Percentiles rank a stretch among this genome's conserved stretches.
Conservation (phyloP, 164 flowering plant genomes). For the Pachysandra terminalis region DNA sequence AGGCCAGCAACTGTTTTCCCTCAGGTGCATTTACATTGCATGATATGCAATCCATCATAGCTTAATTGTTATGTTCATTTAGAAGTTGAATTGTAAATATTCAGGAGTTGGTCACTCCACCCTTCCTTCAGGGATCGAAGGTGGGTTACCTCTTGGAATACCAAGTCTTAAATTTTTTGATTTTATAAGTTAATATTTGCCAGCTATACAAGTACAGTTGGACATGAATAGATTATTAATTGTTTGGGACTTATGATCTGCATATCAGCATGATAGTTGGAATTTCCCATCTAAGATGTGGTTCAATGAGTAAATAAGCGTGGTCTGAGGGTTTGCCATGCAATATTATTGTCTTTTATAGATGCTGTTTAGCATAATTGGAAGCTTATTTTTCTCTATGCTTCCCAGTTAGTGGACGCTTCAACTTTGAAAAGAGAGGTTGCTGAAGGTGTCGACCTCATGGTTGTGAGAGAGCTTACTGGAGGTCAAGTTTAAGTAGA, state of each 20-base stretch:
- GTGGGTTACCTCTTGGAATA: too few relatives aligned
- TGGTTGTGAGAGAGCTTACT: constrained; percentile 99
- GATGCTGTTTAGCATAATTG: background rate
- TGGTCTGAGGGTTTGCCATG: too few relatives aligned
- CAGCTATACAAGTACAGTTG: too few relatives aligned
- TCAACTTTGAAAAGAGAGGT: constrained; percentile 93
- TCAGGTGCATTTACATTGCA: constrained; percentile 45
- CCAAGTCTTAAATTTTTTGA: too few relatives aligned
- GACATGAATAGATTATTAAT: too few relatives aligned
- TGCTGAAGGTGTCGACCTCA: constrained; percentile 94
- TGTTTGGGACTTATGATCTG: background rate
- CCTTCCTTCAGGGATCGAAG: background rate
- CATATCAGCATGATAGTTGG: background rate
- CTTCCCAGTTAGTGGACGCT: constrained; percentile 74
- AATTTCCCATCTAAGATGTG: too few relatives aligned
- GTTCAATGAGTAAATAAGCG: too few relatives aligned
- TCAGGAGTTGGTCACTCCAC: too few relatives aligned
- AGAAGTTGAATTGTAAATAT: too few relatives aligned
- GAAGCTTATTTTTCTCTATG: background rate
- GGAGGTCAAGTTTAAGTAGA: constrained; percentile 58
- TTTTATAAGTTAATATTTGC: too few relatives aligned
- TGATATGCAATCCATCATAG: background rate
- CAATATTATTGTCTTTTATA: too few relatives aligned
- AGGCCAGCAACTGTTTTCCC: constrained; percentile 93
- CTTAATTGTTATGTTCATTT: background rate